Base-by-base conservation (phyloP, 192 early-diverging fungal genomes). In the Backusella parvicylindrica region DNA sequence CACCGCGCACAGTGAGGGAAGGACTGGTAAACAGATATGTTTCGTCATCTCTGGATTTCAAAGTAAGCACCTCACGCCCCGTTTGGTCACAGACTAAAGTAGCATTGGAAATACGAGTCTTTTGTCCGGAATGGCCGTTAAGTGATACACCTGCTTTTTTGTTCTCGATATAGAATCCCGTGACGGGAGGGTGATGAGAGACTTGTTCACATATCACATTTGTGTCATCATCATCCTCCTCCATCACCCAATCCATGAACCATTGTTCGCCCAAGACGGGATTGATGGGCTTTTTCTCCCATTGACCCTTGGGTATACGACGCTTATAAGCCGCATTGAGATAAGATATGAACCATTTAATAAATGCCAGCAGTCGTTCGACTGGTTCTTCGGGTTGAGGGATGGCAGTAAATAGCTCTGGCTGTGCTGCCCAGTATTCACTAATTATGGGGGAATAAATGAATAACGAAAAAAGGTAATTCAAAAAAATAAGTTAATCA, bases 341-440 rank as follows among this genome's bases (percentile, higher is more conserved):
- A 47, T 92, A 90, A 28, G 91, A 93, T 53, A 94, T 83, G 71
- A 91, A 94, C 93, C 93, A 94, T 70, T 86, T 84, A 21, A 90
- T 82, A 40, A 89, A 86, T 63, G 83, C 85, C 77, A 91, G 73
- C 76, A 91, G 87, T 65, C 91, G 85, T 31, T 92, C 89, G 60
- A 84, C 83, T 32, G 86, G 75, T 38, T 85, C 83, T 6, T 72
- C 66, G 36, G 83, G 84, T 71, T 91, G 80, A 33, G 88, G 80
- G 68, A 94, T 91, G 68, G 86, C 85, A 0, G 89, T 85, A 74
- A 94, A 83, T 36, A 87, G 68, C 64, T 87, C 86, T n/a, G 87
- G 87, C 56, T 86, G 84, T 53, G 85, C 81, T 23, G 81, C 77
- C 87, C 87, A 87, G 56, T 89, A 89, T 68, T 83, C 81, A 33